Percentiles rank a stretch among this genome's conserved stretches.
phyloP scores from a whole-genome alignment of 441 rosid species.

The Oxalis stricta region DNA sequence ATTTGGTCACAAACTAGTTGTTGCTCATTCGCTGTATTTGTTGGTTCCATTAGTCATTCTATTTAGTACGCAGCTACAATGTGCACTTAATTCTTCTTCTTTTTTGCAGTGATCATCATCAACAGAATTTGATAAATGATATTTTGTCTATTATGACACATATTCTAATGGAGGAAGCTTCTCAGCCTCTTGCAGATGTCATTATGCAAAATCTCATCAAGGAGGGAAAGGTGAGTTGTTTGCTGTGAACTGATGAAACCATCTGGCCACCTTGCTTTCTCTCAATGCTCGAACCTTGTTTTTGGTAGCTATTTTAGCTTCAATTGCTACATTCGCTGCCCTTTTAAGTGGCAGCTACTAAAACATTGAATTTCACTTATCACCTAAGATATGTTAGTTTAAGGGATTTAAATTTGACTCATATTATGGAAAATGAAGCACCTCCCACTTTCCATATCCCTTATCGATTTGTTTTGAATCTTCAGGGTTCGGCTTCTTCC shows the following conservation, averaged over 20 bases:
- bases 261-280: too few species aligned
- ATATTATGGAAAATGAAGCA: background rate
- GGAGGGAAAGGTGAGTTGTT: conserved; percentile 47
- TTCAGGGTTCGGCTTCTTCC: conserved; percentile 41
- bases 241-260: too few species aligned
- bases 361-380: background rate
- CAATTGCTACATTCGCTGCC: too few species aligned
- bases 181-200: conserved; percentile 36
- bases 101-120: conserved; percentile 46
- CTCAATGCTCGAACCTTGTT: too few species aligned
- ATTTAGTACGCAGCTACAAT: conserved; percentile 3
- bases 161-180: conserved; percentile 64
- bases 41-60: conserved; percentile 5
- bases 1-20: background rate
- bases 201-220: conserved; percentile 63
- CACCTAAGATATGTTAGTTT: background rate
- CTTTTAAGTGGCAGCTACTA: too few species aligned
- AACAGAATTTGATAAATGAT: conserved; percentile 42
- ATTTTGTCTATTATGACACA: conserved; percentile 52
- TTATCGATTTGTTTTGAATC: conserved; percentile 5
- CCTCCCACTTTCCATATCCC: background rate
- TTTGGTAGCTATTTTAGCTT: too few species aligned
- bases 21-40: background rate
- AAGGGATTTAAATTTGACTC: background rate
- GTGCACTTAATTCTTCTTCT: conserved; percentile 11